Evolutionary conservation across 805 yeast species (phyloP).

Genomic region (Candida qinlingensis): DNA sequence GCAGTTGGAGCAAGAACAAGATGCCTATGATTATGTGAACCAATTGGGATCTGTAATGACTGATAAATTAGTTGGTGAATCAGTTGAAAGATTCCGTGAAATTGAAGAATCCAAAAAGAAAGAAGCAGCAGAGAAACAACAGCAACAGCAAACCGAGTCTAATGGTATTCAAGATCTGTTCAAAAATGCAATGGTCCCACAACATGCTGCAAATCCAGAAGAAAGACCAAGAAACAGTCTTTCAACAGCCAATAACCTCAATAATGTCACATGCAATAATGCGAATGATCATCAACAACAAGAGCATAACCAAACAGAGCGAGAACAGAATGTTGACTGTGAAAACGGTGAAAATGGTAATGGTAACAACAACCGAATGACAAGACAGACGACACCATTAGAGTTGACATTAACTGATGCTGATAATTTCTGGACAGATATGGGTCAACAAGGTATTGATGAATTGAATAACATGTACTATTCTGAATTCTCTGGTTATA

Average conservation of each 20-base stretch:
- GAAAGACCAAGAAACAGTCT: not conserved
- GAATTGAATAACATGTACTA: conserved; percentile 24
- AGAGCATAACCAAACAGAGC: not conserved
- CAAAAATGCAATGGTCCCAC: conserved; percentile 7
- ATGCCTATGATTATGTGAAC: conserved; percentile 12
- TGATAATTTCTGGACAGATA: conserved; percentile 24
- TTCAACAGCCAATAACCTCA: not conserved
- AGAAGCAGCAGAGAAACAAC: not conserved
- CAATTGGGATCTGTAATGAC: conserved; percentile 20
- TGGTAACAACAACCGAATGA: not conserved
- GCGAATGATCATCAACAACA: not conserved
- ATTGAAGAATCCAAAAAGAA: conserved; percentile 3
- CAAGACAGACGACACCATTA: conserved; percentile 11
- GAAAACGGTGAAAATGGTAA: not conserved
- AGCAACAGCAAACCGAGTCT: not conserved
- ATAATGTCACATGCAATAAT: not conserved
- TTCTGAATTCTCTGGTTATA: conserved; percentile 26
- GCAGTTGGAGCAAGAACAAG: not conserved
- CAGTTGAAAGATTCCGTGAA: conserved; percentile 12
- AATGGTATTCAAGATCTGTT: conserved; percentile 1
- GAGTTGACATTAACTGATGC: conserved; percentile 17
- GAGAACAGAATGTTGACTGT: not conserved
- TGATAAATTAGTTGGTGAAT: conserved; percentile 11
- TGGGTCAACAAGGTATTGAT: conserved; percentile 24
- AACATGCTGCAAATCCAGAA: conserved; percentile 9